These are phyloP conservation scores for Coccomyxa sp. DNA, from an alignment of 139 green algal species.

Conservation along the genomic window DNA sequence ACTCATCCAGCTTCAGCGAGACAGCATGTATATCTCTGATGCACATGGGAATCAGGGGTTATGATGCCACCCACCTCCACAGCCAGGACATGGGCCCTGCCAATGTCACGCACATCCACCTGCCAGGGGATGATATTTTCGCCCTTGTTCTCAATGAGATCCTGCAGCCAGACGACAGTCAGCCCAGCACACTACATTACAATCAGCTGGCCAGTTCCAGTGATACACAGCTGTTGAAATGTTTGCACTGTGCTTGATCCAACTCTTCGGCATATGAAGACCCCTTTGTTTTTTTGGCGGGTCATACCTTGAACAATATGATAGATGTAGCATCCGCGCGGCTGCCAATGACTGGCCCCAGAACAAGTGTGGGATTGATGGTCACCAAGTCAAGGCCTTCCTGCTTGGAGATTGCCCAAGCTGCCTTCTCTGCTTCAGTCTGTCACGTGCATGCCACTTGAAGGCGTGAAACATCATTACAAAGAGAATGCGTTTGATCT, in stretches of 20 bases:
- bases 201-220: too few species aligned
- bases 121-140: background rate
- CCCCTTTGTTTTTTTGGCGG: background rate
- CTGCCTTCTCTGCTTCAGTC: conserved; percentile 55
- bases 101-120: conserved; percentile 44
- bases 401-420: conserved; percentile 51
- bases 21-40: background rate
- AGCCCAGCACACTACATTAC: background rate
- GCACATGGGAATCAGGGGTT: background rate
- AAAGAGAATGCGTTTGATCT: background rate
- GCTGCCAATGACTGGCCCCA: conserved; percentile 49
- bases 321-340: conserved; percentile 22
- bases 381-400: conserved; percentile 56
- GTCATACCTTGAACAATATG: conserved; percentile 13
- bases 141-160: background rate
- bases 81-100: conserved; percentile 32
- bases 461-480: background rate
- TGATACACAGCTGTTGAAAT: too few species aligned
- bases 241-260: too few species aligned
- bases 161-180: background rate
- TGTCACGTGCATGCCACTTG: background rate
- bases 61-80: conserved; percentile 1
- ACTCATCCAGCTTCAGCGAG: background rate
- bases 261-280: too few species aligned
- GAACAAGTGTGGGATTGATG: conserved; percentile 71